These are phyloP conservation scores for Scutellaria baicalensis DNA, from an alignment of 257 asterid species.

Conservation along the genomic window DNA sequence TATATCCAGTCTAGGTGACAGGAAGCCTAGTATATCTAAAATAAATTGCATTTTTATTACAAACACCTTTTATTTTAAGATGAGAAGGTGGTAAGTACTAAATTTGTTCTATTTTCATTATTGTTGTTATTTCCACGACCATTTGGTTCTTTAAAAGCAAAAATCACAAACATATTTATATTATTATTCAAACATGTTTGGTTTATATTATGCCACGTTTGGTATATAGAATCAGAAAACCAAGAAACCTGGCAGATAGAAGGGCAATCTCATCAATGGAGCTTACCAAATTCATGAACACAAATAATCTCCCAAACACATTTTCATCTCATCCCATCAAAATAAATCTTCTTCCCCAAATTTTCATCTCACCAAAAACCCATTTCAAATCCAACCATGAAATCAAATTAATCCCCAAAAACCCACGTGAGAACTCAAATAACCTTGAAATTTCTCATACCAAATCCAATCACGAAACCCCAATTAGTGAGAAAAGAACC, in stretches of 20 bases:
- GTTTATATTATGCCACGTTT: slow-evolving; percentile 3
- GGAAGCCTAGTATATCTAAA: too few species aligned
- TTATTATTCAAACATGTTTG: background rate
- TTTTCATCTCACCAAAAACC: background rate
- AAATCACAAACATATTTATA: too few species aligned
- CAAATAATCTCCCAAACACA: background rate
- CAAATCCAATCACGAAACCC: background rate
- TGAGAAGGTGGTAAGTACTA: too few species aligned
- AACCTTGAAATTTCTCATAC: slow-evolving; percentile 15
- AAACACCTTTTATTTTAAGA: too few species aligned
- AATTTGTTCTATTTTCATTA: too few species aligned
- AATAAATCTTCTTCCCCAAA: background rate
- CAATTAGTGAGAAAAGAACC: background rate
- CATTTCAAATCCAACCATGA: slow-evolving; percentile 8
- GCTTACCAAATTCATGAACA: slow-evolving; percentile 4
- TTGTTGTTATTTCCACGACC: too few species aligned
- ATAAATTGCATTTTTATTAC: too few species aligned
- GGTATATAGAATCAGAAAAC: background rate
- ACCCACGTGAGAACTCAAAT: background rate
- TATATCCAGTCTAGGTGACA: slow-evolving; percentile 76
- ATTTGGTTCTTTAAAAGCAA: too few species aligned
- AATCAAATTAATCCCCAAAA: background rate
- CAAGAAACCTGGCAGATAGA: background rate
- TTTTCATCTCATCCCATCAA: background rate
- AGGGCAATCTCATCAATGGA: slow-evolving; percentile 22